These are phyloP conservation scores for Coemansia sp. DNA, from an alignment of 192 early-diverging fungal genomes.

Conservation along the genomic window DNA sequence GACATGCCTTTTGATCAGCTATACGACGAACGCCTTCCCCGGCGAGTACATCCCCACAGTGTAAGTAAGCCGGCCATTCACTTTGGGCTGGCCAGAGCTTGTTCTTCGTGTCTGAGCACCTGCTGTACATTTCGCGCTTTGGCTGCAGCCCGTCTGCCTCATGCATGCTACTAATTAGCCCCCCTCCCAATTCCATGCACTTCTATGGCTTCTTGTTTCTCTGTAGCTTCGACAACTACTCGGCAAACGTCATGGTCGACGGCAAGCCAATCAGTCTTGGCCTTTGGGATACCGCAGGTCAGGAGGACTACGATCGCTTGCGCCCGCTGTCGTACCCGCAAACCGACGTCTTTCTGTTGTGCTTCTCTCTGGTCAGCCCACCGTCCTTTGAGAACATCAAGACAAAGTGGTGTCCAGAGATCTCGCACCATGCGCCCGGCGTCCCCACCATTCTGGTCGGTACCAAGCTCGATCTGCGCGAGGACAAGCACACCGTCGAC, in stretches of 20 bases:
- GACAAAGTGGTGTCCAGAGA: constrained; percentile 98
- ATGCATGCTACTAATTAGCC: neutral
- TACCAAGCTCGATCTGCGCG: constrained; percentile 96
- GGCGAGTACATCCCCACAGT: constrained; percentile 99
- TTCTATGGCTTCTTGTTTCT: neutral
- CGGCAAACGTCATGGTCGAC: constrained; percentile 98
- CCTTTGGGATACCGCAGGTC: constrained; percentile 98
- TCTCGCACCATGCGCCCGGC: constrained; percentile 92
- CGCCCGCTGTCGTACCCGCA: constrained; percentile 98
- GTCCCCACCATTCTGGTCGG: constrained; percentile 92
- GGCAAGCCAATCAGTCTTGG: constrained; percentile 98
- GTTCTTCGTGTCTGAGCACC: neutral
- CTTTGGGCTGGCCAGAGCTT: neutral
- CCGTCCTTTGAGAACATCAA: constrained; percentile 97
- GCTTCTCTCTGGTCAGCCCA: constrained; percentile 95
- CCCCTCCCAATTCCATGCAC: neutral
- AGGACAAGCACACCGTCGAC: constrained; percentile 87
- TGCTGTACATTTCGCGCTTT: too few relatives aligned
- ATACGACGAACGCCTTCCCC: constrained; percentile 99
- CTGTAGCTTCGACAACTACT: constrained; percentile 96
- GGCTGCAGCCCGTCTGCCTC: neutral
- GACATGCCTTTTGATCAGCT: constrained; percentile 95
- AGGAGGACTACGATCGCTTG: constrained; percentile 98
- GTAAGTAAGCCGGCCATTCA: constrained; percentile 59
- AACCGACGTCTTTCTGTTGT: constrained; percentile 97